phyloP scores from a whole-genome alignment of 2,329 filamentous ascomycete species.

The Colletotrichum kahawae region DNA sequence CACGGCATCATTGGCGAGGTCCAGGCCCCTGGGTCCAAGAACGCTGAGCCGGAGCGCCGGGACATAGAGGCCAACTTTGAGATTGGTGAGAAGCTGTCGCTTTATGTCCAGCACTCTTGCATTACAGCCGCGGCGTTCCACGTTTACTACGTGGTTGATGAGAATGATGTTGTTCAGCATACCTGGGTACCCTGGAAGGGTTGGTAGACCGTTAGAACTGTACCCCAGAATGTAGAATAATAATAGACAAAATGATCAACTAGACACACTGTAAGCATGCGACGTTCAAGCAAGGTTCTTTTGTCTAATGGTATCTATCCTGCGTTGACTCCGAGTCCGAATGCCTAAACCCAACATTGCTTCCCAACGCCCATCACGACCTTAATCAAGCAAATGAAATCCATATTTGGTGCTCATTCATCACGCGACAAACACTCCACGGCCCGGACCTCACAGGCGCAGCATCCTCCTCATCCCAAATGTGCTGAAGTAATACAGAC shows the following conservation, averaged over 20 bases:
- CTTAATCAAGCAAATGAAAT: conserved; percentile 49
- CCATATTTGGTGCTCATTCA: conserved; percentile 51
- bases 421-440: conserved; percentile 49
- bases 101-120: conserved; percentile 39
- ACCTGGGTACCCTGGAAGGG: conserved; percentile 44
- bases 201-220: conserved; percentile 21
- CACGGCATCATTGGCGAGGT: conserved; percentile 36
- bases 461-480: conserved; percentile 38
- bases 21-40: background rate
- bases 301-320: background rate
- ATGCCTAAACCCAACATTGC: background rate
- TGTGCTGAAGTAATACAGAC: conserved; percentile 39
- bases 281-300: background rate
- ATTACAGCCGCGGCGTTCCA: conserved; percentile 41
- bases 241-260: background rate
- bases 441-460: conserved; percentile 32
- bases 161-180: conserved; percentile 35
- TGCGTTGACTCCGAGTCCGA: background rate
- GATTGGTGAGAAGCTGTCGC: conserved; percentile 36
- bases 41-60: conserved; percentile 9
- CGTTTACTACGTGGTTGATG: conserved; percentile 40
- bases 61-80: conserved; percentile 31
- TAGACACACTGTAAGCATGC: fast-evolving
- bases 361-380: background rate
- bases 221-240: too few species aligned